These are phyloP conservation scores for Chaetomidium leptoderma DNA, from an alignment of 495 filamentous ascomycete species.

Conservation along the genomic window DNA sequence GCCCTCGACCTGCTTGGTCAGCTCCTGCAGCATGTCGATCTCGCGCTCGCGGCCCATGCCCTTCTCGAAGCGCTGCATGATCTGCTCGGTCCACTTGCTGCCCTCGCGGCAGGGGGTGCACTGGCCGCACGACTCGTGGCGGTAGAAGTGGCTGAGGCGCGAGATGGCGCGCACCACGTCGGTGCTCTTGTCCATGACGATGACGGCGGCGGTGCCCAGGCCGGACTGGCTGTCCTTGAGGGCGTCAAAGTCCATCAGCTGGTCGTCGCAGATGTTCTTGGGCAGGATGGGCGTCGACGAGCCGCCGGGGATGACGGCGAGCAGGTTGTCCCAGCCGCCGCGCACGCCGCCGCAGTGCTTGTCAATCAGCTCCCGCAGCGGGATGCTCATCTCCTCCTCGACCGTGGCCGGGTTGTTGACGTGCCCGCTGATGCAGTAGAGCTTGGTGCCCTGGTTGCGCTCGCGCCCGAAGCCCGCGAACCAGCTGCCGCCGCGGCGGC, in stretches of 20 bases:
- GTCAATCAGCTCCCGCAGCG: slow-evolving; percentile 90
- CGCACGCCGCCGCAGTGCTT: slow-evolving; percentile 95
- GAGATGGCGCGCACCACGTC: slow-evolving; percentile 93
- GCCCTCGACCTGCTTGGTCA: slow-evolving; percentile 98
- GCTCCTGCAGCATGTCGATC: slow-evolving; percentile 98
- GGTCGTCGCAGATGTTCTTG: slow-evolving; percentile 79
- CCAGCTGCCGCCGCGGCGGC: slow-evolving; percentile 86
- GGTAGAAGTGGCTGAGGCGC: slow-evolving; percentile 91
- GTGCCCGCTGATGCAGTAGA: slow-evolving; percentile 97
- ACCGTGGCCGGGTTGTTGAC: slow-evolving; percentile 98
- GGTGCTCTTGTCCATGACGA: slow-evolving; percentile 97
- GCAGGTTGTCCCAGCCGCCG: slow-evolving; percentile 96
- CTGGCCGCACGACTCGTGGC: slow-evolving; percentile 96
- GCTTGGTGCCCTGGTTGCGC: slow-evolving; percentile 92
- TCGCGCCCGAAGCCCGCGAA: slow-evolving; percentile 91
- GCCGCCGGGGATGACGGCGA: slow-evolving; percentile 91
- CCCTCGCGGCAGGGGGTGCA: slow-evolving; percentile 98
- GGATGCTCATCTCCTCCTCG: slow-evolving; percentile 98
- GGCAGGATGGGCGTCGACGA: slow-evolving; percentile 95
- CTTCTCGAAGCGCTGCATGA: slow-evolving; percentile 93
- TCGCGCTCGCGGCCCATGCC: slow-evolving; percentile 82
- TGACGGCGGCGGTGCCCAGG: slow-evolving; percentile 95
- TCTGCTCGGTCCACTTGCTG: slow-evolving; percentile 96
- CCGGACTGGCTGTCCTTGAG: slow-evolving; percentile 96
- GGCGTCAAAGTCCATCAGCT: slow-evolving; percentile 98